Evolutionary conservation across 768 basidiomycete species (phyloP).

Genomic region (Mycena leptocephala): DNA sequence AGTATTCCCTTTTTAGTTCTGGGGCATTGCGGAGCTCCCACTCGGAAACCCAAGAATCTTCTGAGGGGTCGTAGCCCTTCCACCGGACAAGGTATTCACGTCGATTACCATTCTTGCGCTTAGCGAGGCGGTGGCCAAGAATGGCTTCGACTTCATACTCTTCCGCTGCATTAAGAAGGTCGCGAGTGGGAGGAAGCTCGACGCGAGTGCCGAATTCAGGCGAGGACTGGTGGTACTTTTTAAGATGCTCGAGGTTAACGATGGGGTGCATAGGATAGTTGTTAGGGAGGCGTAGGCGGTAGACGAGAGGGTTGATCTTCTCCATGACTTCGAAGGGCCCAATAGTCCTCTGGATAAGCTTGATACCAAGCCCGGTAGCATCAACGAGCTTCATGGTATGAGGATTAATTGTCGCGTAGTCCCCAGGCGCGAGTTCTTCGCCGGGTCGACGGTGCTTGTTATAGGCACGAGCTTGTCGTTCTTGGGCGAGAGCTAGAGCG

Average conservation of each 20-base stretch:
- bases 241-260: slow-evolving; percentile 43
- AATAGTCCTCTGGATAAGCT: no score
- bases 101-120: slow-evolving; percentile 19
- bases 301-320: no score
- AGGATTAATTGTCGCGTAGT: slow-evolving; percentile 42
- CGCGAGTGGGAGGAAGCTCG: no score
- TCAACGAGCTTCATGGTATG: slow-evolving; percentile 43
- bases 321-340: no score
- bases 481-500: no score
- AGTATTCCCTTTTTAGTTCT: slow-evolving; percentile 5
- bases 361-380: slow-evolving; percentile 38
- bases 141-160: no score
- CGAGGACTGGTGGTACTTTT: slow-evolving; percentile 36
- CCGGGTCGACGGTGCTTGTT: slow-evolving; percentile 32
- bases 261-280: no score
- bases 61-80: slow-evolving; percentile 38
- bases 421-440: slow-evolving; percentile 6
- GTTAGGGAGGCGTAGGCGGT: no score
- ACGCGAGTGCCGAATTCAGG: slow-evolving; percentile 33
- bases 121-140: background rate
- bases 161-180: no score
- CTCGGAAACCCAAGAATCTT: slow-evolving; percentile 42
- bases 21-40: slow-evolving; percentile 40
- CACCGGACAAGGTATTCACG: slow-evolving; percentile 36
- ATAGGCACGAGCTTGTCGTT: no score